A percentile compares a stretch with the other conserved stretches of the same genome.
Evolutionary conservation across 192 early-diverging fungal species (phyloP).

Genomic region (Coemansia sp.): DNA sequence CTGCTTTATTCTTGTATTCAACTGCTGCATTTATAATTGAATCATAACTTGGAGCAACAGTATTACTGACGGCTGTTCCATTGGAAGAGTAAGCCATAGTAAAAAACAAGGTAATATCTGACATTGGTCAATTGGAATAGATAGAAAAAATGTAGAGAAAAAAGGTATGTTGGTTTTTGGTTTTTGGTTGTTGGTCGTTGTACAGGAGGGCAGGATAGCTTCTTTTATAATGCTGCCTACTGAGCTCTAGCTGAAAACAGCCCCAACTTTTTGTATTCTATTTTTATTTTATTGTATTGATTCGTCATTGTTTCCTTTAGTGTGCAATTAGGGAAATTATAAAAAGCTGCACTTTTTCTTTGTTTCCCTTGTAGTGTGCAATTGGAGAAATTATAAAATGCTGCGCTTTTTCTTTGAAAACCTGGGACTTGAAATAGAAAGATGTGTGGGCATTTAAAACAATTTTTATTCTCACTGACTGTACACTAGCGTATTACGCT

Average conservation of each 20-base stretch:
- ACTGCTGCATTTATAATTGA: not conserved
- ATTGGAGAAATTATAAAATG: not conserved
- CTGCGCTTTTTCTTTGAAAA: not conserved
- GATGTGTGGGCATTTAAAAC: not conserved
- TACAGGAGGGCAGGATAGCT: too few species aligned
- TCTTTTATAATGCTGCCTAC: too few species aligned
- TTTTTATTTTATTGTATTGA: too few species aligned
- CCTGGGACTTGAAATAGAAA: not conserved
- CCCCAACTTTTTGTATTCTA: too few species aligned
- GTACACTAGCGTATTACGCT: slow-evolving; percentile 38
- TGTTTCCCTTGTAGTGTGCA: too few species aligned
- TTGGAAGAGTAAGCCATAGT: not conserved
- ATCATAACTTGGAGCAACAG: not conserved
- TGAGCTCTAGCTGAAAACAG: too few species aligned
- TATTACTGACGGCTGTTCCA: not conserved
- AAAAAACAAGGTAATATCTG: not conserved
- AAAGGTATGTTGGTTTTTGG: too few species aligned
- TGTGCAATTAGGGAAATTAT: not conserved
- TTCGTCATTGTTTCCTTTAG: too few species aligned
- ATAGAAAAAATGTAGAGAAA: too few species aligned
- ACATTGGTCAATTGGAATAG: too few species aligned
- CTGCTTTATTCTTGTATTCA: not conserved
- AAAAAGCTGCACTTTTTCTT: not conserved
- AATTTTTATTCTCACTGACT: slow-evolving; percentile 4
- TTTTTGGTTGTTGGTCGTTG: too few species aligned